Evolutionary conservation across 2,329 filamentous ascomycete species (phyloP).

Genomic region (Lizonia empirigonia): DNA sequence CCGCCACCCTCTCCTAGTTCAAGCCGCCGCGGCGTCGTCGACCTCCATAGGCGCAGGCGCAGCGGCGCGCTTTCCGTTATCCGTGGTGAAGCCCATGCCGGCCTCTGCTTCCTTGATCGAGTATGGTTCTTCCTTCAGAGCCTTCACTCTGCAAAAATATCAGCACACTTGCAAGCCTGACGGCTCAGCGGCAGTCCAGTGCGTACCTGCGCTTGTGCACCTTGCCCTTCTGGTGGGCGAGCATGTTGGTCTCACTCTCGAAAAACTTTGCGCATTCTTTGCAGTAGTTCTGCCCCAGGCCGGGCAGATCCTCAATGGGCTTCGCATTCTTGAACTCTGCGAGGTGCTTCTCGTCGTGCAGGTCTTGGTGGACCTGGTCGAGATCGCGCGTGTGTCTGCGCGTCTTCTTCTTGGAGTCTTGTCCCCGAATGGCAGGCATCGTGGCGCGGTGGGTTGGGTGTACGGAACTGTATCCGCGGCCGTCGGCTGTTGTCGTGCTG

Average conservation of each 20-base stretch:
- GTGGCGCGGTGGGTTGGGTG: conserved; percentile 19
- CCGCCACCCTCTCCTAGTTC: neutral
- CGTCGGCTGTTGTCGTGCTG: conserved; percentile 33
- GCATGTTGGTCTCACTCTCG: conserved; percentile 78
- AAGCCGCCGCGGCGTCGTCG: conserved; percentile 32
- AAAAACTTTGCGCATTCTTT: conserved; percentile 96
- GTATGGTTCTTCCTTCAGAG: conserved; percentile 83
- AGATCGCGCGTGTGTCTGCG: conserved; percentile 71
- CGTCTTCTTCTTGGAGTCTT: conserved; percentile 57
- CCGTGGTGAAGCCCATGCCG: conserved; percentile 71
- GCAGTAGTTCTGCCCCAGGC: conserved; percentile 85
- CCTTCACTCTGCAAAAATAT: conserved; percentile 67
- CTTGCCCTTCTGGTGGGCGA: conserved; percentile 81
- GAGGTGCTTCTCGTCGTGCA: conserved; percentile 79
- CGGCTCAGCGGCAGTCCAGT: neutral
- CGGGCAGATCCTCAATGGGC: conserved; percentile 83
- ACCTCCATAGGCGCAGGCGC: conserved; percentile 41
- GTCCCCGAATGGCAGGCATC: conserved; percentile 59
- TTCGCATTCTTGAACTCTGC: conserved; percentile 78
- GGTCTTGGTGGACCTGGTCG: conserved; percentile 87
- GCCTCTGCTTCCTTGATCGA: conserved; percentile 85
- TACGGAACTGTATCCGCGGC: conserved; percentile 32
- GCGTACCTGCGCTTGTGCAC: conserved; percentile 85
- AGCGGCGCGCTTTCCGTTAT: conserved; percentile 62
- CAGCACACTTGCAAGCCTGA: conserved; percentile 4